Base-by-base conservation (phyloP, 2,329 filamentous ascomycete genomes). In the Alternaria panax region DNA sequence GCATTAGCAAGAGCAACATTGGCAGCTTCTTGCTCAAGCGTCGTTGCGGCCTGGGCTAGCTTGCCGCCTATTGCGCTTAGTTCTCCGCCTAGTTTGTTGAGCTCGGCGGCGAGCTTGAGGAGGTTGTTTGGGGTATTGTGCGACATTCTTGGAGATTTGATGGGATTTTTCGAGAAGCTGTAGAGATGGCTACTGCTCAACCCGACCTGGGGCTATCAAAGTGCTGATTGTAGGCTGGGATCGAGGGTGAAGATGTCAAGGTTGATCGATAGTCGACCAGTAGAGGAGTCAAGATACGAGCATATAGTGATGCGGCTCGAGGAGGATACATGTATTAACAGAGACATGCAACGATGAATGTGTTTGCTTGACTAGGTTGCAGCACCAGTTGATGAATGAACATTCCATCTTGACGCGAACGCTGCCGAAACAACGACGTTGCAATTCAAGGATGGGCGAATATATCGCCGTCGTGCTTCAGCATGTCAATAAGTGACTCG, bases 21-120 rank as follows among this genome's bases (percentile, higher is more conserved):
- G 1, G 69, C 70, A 2, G 68, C 66, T 64, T 72, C 68, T 54
- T 70, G 61, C 42, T 70, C 66, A 0, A 73, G 60, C 3, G 55
- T 25, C 11, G 52, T 50, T 12, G 68, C 70, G 18, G 63, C 63
- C 4, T 53, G 36, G 3, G 65, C 60, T 2, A 73, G 57, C 6
- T 67, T 68, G 22, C 51, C 57, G 40, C 65, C 62, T 7, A 63
- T 59, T 7, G 56, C 59, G 12, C 59, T 43, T 9, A 72, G 63
- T 6, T 67, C 57, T 6, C 46, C 43, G 27, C 62, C 54, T 12
- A 69, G 56, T 16, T 60, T 62, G 7, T 63, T 57, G 11, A 72
- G 64, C 25, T 69, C 63, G 25, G 60, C 61, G 5, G 70, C 66
- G 38, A 72, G 66, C 18, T 62, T 63, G 9, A 71, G 62, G 36